These are phyloP conservation scores for Neurospora africana DNA, from an alignment of 495 filamentous ascomycete species.

Conservation along the genomic window DNA sequence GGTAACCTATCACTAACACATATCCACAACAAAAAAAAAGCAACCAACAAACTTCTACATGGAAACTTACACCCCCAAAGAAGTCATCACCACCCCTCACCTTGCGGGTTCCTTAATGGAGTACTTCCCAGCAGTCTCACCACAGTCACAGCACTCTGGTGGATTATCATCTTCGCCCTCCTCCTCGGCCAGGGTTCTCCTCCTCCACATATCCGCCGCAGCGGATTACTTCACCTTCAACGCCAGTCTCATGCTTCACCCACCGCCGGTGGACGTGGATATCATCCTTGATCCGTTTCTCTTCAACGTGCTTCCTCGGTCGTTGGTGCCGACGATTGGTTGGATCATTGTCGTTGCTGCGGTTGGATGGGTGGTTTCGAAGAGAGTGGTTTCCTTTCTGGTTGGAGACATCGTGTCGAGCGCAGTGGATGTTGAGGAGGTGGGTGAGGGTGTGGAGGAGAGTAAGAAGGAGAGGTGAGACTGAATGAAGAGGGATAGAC, in stretches of 20 bases:
- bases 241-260: conserved; percentile 59
- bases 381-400: conserved; percentile 16
- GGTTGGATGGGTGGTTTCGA: conserved; percentile 21
- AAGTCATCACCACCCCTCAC: conserved; percentile 47
- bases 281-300: conserved; percentile 85
- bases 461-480: conserved; percentile 25
- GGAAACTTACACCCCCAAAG: conserved; percentile 45
- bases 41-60: conserved; percentile 81
- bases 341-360: conserved; percentile 49
- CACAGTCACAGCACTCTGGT: neutral
- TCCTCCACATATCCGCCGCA: conserved; percentile 64
- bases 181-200: conserved; percentile 51
- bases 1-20: conserved; percentile 2
- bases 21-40: conserved; percentile 29
- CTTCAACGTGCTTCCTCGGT: conserved; percentile 59
- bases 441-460: neutral
- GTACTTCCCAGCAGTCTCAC: conserved; percentile 36
- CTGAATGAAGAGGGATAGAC: neutral
- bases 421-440: conserved; percentile 2
- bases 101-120: conserved; percentile 53
- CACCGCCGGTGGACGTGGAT: conserved; percentile 68
- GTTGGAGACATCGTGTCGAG: conserved; percentile 6
- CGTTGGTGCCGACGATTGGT: conserved; percentile 52
- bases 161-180: conserved; percentile 28
- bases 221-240: conserved; percentile 79